phyloP scores from a whole-genome alignment of 2,329 filamentous ascomycete species.

The Colletotrichum sp. region DNA sequence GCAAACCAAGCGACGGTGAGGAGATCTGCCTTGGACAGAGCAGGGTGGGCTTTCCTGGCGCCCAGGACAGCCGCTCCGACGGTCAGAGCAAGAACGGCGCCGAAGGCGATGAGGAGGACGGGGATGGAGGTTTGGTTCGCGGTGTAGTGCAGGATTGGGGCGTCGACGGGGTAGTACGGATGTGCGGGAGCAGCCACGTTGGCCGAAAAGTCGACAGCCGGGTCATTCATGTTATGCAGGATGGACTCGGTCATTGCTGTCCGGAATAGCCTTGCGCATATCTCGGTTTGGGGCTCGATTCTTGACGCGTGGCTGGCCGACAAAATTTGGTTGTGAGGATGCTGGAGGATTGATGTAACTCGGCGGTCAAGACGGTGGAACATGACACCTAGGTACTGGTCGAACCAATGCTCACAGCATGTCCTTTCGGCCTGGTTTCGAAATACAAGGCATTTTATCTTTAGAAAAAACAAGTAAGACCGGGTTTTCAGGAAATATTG shows the following conservation, averaged over 20 bases:
- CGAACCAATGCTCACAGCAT: neutral
- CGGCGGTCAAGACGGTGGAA: neutral
- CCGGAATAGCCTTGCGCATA: neutral
- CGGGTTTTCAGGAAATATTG: neutral
- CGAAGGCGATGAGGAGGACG: slow-evolving; percentile 43
- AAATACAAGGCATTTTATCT: neutral
- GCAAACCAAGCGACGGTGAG: slow-evolving; percentile 59
- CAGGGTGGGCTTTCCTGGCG: slow-evolving; percentile 33
- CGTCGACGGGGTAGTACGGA: slow-evolving; percentile 55
- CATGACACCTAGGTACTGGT: neutral
- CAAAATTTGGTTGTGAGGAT: neutral
- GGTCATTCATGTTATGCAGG: neutral
- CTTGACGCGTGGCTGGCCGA: neutral
- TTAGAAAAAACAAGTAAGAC: too few species aligned
- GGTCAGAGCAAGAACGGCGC: slow-evolving; percentile 37
- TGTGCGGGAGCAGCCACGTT: slow-evolving; percentile 32
- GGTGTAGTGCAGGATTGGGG: slow-evolving; percentile 47
- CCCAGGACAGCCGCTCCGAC: slow-evolving; percentile 36
- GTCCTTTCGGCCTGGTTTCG: neutral
- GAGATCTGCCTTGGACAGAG: slow-evolving; percentile 42
- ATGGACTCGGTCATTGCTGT: neutral
- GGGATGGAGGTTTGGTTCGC: slow-evolving; percentile 47
- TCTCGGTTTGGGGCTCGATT: neutral
- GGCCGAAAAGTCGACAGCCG: neutral
- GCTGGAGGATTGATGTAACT: neutral